Evolutionary conservation across 2,329 filamentous ascomycete species (phyloP).

Genomic region (Neodidymelliopsis sp.): DNA sequence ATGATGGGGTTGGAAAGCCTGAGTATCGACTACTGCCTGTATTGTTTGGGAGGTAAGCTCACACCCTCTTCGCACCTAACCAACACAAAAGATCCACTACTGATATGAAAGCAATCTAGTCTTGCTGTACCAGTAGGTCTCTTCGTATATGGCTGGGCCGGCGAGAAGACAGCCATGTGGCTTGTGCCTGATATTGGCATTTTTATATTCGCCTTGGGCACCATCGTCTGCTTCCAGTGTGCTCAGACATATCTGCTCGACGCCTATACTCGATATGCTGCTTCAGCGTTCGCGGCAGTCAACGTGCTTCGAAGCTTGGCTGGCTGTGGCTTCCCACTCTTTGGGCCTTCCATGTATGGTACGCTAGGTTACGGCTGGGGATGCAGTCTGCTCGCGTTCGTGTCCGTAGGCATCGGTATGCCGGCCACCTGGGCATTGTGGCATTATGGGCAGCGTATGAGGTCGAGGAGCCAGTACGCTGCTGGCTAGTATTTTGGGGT

Average conservation of each 20-base stretch:
- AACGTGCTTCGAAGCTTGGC: conserved; percentile 49
- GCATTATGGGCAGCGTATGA: conserved; percentile 54
- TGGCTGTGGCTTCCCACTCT: conserved; percentile 49
- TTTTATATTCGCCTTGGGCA: conserved; percentile 55
- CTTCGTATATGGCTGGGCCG: conserved; percentile 55
- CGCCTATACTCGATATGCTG: conserved; percentile 50
- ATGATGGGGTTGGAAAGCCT: conserved; percentile 52
- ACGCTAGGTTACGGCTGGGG: conserved; percentile 47
- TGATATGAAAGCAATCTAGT: background rate
- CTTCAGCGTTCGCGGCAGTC: conserved; percentile 50
- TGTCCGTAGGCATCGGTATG: conserved; percentile 38
- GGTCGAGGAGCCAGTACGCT: conserved; percentile 42
- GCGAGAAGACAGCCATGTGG: conserved; percentile 57
- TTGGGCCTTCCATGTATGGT: conserved; percentile 43
- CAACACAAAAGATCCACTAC: background rate
- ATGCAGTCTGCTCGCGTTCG: conserved; percentile 33
- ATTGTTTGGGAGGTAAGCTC: conserved; percentile 59
- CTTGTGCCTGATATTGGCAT: conserved; percentile 62
- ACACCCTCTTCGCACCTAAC: background rate
- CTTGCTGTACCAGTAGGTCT: too few species aligned
- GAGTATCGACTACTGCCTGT: conserved; percentile 68
- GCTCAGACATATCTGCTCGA: conserved; percentile 53
- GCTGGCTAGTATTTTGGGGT: background rate
- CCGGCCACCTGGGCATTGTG: conserved; percentile 56
- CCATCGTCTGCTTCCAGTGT: conserved; percentile 50